These are phyloP conservation scores for Termitomyces titanicus DNA, from an alignment of 768 basidiomycete species.

Conservation along the genomic window DNA sequence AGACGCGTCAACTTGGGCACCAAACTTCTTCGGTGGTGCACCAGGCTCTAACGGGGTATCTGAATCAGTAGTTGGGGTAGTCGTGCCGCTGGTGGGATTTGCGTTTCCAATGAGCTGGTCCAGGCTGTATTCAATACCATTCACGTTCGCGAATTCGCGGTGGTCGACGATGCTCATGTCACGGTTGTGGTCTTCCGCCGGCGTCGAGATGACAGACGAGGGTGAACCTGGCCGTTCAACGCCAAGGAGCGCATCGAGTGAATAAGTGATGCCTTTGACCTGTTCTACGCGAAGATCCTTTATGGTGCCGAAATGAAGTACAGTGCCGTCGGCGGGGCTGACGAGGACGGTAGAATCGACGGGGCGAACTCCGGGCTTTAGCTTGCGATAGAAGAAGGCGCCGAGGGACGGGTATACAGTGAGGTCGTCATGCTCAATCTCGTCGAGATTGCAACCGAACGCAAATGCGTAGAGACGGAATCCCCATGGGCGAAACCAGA, in stretches of 20 bases:
- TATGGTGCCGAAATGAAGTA: conserved; percentile 91
- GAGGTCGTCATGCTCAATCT: conserved; percentile 79
- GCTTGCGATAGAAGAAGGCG: conserved; percentile 90
- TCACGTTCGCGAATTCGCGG: conserved; percentile 91
- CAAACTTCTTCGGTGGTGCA: conserved; percentile 49
- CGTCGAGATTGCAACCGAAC: conserved; percentile 95
- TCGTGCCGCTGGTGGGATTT: conserved; percentile 20
- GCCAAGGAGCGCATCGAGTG: conserved; percentile 90
- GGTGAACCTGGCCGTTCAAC: conserved; percentile 52
- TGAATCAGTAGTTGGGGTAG: conserved; percentile 28
- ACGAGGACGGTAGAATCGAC: conserved; percentile 76
- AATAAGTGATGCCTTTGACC: conserved; percentile 97
- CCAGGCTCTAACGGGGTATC: conserved; percentile 28
- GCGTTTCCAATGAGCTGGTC: conserved; percentile 73
- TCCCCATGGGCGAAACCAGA: conserved; percentile 93
- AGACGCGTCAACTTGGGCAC: conserved; percentile 71
- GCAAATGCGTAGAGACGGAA: conserved; percentile 78
- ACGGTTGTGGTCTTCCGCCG: conserved; percentile 37
- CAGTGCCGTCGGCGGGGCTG: conserved; percentile 90
- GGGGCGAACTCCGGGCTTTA: conserved; percentile 80
- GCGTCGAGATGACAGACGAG: conserved; percentile 34
- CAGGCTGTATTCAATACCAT: conserved; percentile 95
- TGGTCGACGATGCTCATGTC: conserved; percentile 72
- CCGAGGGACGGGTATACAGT: conserved; percentile 82
- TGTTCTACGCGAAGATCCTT: conserved; percentile 81